Conservation (phyloP, 2,329 filamentous ascomycete species). For the Pseudogymnoascus sp. region DNA sequence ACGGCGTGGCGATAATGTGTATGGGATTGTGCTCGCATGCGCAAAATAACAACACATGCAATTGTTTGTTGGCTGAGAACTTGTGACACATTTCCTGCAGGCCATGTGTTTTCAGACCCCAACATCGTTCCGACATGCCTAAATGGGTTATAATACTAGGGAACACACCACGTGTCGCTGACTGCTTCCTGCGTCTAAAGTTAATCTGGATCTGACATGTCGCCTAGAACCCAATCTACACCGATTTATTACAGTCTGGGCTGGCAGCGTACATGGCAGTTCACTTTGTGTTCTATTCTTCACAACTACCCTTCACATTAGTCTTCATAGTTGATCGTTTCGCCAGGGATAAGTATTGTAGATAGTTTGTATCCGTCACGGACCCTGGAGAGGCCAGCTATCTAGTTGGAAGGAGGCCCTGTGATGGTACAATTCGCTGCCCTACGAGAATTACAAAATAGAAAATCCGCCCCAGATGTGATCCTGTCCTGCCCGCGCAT, state of each 20-base stretch:
- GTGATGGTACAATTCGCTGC: slow-evolving; percentile 6
- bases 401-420: slow-evolving; percentile 7
- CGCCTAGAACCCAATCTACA: not conserved
- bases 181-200: not conserved
- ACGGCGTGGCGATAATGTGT: not conserved
- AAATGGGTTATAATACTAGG: not conserved
- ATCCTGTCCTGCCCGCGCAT: slow-evolving; percentile 1
- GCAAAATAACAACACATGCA: not conserved
- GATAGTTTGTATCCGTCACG: slow-evolving; percentile 6
- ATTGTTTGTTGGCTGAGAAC: not conserved
- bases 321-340: not conserved
- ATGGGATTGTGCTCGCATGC: not conserved
- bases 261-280: not conserved
- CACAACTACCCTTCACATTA: not conserved
- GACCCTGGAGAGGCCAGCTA: slow-evolving; percentile 6
- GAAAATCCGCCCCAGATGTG: slow-evolving; percentile 3
- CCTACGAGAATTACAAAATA: slow-evolving; percentile 4
- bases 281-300: not conserved
- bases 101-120: not conserved
- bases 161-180: not conserved
- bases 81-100: not conserved
- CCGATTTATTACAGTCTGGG: not conserved
- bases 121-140: not conserved
- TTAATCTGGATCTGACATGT: slow-evolving; percentile 3
- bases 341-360: not conserved